A percentile compares a stretch with the other conserved stretches of the same genome.
phyloP scores from a whole-genome alignment of 148 eudicot species.

The Gaultheria prostrata region DNA sequence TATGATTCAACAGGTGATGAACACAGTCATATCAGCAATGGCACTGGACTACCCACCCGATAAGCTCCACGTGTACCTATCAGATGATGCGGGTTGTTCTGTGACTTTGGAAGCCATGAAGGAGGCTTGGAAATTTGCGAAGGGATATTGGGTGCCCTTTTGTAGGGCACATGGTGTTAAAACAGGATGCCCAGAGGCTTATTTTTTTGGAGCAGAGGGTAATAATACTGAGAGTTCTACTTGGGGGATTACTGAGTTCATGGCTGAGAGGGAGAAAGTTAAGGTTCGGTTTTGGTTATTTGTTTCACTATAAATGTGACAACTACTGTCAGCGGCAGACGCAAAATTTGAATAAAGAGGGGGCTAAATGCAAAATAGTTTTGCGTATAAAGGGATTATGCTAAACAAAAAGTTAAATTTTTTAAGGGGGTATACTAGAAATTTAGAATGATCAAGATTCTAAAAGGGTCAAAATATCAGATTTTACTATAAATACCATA shows the following conservation, averaged over 20 bases:
- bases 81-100: slow-evolving; percentile 33
- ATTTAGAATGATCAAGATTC: too few relatives aligned
- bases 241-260: slow-evolving; percentile 12
- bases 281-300: slow-evolving; percentile 18
- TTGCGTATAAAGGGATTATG: too few relatives aligned
- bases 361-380: too few relatives aligned
- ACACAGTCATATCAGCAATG: slow-evolving; percentile 42
- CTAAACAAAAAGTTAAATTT: too few relatives aligned
- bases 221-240: not conserved
- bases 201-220: slow-evolving; percentile 23
- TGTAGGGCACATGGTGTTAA: slow-evolving; percentile 36
- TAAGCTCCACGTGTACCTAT: slow-evolving; percentile 33
- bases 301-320: not conserved
- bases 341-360: too few relatives aligned
- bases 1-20: slow-evolving; percentile 20
- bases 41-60: slow-evolving; percentile 33
- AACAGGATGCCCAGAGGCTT: slow-evolving; percentile 48
- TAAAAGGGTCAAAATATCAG: too few relatives aligned
- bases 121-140: slow-evolving; percentile 40
- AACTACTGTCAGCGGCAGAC: not conserved
- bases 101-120: slow-evolving; percentile 27
- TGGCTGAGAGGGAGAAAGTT: slow-evolving; percentile 18
- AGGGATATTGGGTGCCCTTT: slow-evolving; percentile 52
- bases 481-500: too few relatives aligned
- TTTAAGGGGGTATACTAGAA: too few relatives aligned